phyloP scores from a whole-genome alignment of 768 basidiomycete genomes.

The Tubosaeta sp. region DNA sequence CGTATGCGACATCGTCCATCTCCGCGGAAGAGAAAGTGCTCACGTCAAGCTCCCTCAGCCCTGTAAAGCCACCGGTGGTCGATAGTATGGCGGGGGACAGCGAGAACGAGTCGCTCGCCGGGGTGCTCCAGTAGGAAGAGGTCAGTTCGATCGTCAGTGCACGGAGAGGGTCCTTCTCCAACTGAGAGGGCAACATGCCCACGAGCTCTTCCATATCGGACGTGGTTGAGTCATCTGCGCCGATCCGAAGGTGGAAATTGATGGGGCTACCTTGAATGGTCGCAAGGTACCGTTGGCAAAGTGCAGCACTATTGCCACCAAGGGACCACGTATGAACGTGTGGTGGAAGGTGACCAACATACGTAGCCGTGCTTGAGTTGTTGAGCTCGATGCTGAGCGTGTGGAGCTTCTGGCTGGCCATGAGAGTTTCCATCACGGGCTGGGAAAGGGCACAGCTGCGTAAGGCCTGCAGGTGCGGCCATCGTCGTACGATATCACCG shows the following conservation, averaged over 20 bases:
- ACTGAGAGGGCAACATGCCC: constrained; percentile 4
- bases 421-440: constrained; percentile 17
- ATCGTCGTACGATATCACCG: constrained; percentile 19
- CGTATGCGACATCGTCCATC: constrained; percentile 19
- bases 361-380: constrained; percentile 17
- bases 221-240: constrained; percentile 23
- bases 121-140: constrained; percentile 26
- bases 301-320: constrained; percentile 19
- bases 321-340: constrained; percentile 20
- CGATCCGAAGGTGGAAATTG: constrained; percentile 19
- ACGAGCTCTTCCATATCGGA: constrained; percentile 15
- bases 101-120: constrained; percentile 19
- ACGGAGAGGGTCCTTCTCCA: constrained; percentile 10
- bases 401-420: constrained; percentile 8
- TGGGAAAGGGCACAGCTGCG: constrained; percentile 21
- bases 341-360: constrained; percentile 17
- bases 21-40: constrained; percentile 16
- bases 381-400: constrained; percentile 27
- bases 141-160: constrained; percentile 21
- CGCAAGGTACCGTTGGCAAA: constrained; percentile 20
- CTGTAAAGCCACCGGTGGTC: constrained; percentile 14
- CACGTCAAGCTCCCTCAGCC: constrained; percentile 17
- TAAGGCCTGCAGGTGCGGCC: constrained; percentile 16
- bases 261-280: constrained; percentile 16
- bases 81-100: constrained; percentile 14